Base-by-base conservation (phyloP, 2,329 filamentous ascomycete species). In the Ramularia collo-cygni region DNA sequence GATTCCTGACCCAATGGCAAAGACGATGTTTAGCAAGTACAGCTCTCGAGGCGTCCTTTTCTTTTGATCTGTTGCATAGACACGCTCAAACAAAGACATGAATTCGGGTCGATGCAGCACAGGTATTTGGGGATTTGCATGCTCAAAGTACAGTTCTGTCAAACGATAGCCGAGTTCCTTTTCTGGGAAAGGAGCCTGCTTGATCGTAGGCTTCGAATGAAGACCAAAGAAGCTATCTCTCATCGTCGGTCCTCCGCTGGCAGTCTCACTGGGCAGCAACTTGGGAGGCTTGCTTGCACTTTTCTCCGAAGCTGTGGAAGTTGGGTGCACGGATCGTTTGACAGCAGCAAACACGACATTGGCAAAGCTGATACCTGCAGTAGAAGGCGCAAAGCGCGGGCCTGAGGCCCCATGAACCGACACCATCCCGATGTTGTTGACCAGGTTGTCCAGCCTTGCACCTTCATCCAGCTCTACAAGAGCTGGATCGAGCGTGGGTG, bases 21-120 rank as follows among this genome's bases (percentile, higher is more conserved):
- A 96, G 16, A 96, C 89, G 65, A 96, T 95, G 63, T 95, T 95
- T 47, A 96, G 72, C 67, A 93, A 78, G 64, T 95, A 96, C n/a
- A 92, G 72, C 63, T 95, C 88, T 38, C 83, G 75, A 4, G 87
- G 77, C 2, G 83, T 84, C 17, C 83, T 75, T 38, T 76, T 73
- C 43, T 77, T 76, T 33, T 77, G 73, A 14, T 83, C 77, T 1
- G 77, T 75, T 4, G 76, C 72, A 62, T 95, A 95, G 0, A 87
- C 85, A 32, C 78, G 76, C 38, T 94, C 82, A 59, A 95, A 85
- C 66, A 94, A 79, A 32, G 83, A 76, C 81, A 88, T 87, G 57
- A 95, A 96, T 53, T 95, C 87, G 21, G 76, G 81, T 27, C 85
- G 80, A 59, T 96, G 90, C 35, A 96, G 70, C 30, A 95, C 87